Percentiles rank a stretch among this genome's conserved stretches.
Conservation (phyloP, 225 moss, liverwort and hornwort genomes). For the Marchantia polymorpha region DNA sequence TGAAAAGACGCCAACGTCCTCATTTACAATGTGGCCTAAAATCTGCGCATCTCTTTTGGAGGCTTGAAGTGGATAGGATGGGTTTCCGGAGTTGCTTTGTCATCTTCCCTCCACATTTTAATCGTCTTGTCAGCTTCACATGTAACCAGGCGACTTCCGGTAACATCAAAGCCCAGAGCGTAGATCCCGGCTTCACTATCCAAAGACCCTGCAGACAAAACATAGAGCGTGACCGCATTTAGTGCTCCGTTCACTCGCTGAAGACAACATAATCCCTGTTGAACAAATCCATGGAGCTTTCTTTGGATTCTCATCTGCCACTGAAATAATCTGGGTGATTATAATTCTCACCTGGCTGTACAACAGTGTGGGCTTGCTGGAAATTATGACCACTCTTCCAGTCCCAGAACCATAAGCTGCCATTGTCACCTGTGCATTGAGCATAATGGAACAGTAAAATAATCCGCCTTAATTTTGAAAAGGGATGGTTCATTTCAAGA, state of each 20-base stretch:
- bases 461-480: not conserved
- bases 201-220: constrained; percentile 66
- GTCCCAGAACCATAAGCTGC: constrained; percentile 99
- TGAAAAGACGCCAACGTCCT: not conserved
- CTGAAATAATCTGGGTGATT: not conserved
- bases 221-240: not conserved
- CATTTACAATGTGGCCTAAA: constrained; percentile 27
- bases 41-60: constrained; percentile 95
- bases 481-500: not conserved
- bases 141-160: constrained; percentile 87
- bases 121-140: constrained; percentile 99
- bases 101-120: constrained; percentile 97
- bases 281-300: too few relatives aligned
- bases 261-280: too few relatives aligned
- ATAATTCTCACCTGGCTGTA: constrained; percentile 75
- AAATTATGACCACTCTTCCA: constrained; percentile 99
- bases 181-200: constrained; percentile 99
- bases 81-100: constrained; percentile 84
- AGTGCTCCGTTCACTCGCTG: not conserved
- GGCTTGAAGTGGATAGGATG: constrained; percentile 96
- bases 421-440: constrained; percentile 76
- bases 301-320: too few relatives aligned
- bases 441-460: not conserved
- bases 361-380: constrained; percentile 96
- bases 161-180: constrained; percentile 82